Conservation (phyloP, 1,284 basidiomycete genomes). For the Thecaphora thlaspeos region DNA sequence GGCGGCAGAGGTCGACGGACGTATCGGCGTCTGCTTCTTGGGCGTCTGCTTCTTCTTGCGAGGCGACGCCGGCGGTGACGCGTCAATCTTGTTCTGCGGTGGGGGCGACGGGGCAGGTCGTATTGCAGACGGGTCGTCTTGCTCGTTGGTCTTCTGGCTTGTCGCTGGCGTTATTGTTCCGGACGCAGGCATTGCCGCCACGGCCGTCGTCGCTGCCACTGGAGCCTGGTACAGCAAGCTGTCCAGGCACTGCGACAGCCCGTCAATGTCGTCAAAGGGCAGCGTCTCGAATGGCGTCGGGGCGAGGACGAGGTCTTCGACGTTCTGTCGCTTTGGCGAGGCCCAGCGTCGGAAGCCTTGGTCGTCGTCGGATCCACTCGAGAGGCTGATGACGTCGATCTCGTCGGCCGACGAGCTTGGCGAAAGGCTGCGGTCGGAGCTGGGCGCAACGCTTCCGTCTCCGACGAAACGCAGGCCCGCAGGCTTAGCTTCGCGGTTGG, state of each 20-base stretch:
- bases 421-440: background rate
- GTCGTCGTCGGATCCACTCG: conserved; percentile 20
- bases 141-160: no score
- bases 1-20: conserved; percentile 14
- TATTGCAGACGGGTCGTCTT: no score
- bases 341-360: conserved; percentile 23
- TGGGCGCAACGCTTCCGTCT: background rate
- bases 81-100: no score
- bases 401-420: conserved; percentile 5
- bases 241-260: conserved; percentile 5
- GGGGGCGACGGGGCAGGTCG: no score
- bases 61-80: no score
- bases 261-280: conserved; percentile 31
- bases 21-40: conserved; percentile 2
- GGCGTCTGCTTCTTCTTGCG: background rate
- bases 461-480: background rate
- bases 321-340: conserved; percentile 22
- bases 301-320: conserved; percentile 23
- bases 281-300: conserved; percentile 27
- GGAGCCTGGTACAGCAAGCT: no score
- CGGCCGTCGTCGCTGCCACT: no score
- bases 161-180: no score
- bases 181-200: no score
- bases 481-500: conserved; percentile 2
- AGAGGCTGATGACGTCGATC: conserved; percentile 15